These are phyloP conservation scores for Phialemonium atrogriseum DNA, from an alignment of 2,329 filamentous ascomycete genomes.

Conservation along the genomic window DNA sequence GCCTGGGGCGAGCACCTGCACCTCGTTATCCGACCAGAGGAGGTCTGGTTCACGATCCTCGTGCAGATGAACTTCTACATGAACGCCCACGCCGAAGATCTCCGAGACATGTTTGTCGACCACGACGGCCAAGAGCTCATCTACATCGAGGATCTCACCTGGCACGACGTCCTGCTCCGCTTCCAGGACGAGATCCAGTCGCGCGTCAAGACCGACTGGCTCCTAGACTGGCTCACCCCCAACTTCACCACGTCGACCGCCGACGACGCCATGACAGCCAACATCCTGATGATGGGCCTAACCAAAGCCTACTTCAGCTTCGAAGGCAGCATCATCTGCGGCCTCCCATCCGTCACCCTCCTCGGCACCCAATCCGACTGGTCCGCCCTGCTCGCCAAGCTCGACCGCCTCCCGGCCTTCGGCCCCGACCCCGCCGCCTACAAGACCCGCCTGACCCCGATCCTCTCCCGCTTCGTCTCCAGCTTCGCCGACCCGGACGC, in stretches of 20 bases:
- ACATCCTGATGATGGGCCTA: constrained; percentile 35
- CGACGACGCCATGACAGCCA: constrained; percentile 29
- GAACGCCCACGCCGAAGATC: constrained; percentile 34
- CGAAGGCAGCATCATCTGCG: constrained; percentile 28
- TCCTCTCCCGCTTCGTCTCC: constrained; percentile 34
- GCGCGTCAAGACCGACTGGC: constrained; percentile 29
- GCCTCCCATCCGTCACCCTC: constrained; percentile 33
- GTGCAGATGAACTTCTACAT: constrained; percentile 43
- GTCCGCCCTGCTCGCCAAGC: constrained; percentile 26
- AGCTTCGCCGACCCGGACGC: constrained; percentile 31
- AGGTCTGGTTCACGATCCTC: constrained; percentile 47
- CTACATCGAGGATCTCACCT: constrained; percentile 14
- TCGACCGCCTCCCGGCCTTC: constrained; percentile 33
- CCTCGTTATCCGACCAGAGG: constrained; percentile 41
- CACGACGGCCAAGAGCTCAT: constrained; percentile 35
- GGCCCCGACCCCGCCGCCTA: constrained; percentile 33
- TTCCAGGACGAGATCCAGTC: constrained; percentile 32
- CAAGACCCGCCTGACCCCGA: constrained; percentile 29
- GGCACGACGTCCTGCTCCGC: constrained; percentile 12
- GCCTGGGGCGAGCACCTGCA: constrained; percentile 43
- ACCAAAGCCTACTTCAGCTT: constrained; percentile 31
- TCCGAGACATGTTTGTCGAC: constrained; percentile 36
- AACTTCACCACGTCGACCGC: constrained; percentile 32
- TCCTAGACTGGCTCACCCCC: constrained; percentile 32
- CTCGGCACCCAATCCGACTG: constrained; percentile 30